These are phyloP conservation scores for Albugo candida DNA, from an alignment of 352 stramenopile genomes.

Conservation along the genomic window DNA sequence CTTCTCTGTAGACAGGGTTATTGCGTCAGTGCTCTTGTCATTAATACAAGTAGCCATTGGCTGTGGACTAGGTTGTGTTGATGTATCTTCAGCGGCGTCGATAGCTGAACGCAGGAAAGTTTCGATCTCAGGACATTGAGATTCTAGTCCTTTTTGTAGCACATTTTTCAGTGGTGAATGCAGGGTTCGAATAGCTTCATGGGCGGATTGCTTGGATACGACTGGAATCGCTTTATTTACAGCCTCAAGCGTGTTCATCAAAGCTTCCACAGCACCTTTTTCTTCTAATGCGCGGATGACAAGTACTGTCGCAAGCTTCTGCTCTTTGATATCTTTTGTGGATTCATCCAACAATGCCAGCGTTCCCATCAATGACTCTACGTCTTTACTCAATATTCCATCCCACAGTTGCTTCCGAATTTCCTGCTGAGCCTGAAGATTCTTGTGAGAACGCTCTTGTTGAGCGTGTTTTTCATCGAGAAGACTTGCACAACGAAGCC, in stretches of 20 bases:
- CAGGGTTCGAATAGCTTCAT: conserved; percentile 13
- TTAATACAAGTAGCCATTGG: neutral
- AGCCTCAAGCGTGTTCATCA: conserved; percentile 10
- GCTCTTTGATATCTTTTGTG: conserved; percentile 38
- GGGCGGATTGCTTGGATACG: neutral
- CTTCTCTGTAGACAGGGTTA: conserved; percentile 11
- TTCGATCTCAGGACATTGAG: conserved; percentile 14
- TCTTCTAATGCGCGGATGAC: conserved; percentile 59
- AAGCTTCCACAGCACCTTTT: conserved; percentile 33
- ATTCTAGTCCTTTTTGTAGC: conserved; percentile 34
- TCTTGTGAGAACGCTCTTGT: no score
- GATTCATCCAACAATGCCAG: conserved; percentile 43
- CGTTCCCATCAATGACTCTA: conserved; percentile 43
- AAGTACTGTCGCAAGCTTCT: conserved; percentile 66
- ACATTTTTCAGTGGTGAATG: conserved; percentile 22
- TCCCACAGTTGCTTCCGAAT: conserved; percentile 32
- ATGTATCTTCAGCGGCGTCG: conserved; percentile 1
- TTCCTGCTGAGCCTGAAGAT: neutral
- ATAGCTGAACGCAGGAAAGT: conserved; percentile 11
- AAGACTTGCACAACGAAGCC: no score
- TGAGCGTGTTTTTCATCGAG: no score
- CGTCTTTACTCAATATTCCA: conserved; percentile 41
- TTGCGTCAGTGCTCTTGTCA: conserved; percentile 13
- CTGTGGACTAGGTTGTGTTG: no score
- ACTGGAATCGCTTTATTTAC: no score